Percentiles rank a stretch among this genome's conserved stretches.
These are phyloP conservation scores for Sarocladium brachiariae DNA, from an alignment of 2,329 filamentous ascomycete genomes.

Conservation along the genomic window DNA sequence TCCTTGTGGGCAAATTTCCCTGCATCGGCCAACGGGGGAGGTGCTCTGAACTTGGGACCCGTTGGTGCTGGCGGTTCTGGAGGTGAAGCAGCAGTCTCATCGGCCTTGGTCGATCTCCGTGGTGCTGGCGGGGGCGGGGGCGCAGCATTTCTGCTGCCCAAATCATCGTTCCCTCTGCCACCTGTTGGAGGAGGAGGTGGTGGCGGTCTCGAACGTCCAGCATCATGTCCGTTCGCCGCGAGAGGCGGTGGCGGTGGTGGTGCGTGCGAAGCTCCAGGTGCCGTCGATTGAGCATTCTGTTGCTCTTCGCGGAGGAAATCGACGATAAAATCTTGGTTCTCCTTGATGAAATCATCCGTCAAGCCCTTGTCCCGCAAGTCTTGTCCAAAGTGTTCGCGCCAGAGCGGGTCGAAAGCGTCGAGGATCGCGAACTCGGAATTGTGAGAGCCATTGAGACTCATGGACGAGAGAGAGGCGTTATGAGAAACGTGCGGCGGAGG, in stretches of 20 bases:
- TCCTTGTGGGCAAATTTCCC: constrained; percentile 70
- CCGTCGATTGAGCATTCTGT: constrained; percentile 23
- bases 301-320: constrained; percentile 56
- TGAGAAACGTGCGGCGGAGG: constrained; percentile 28
- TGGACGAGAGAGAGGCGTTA: constrained; percentile 34
- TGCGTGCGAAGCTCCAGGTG: constrained; percentile 8
- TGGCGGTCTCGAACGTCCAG: constrained; percentile 25
- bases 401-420: constrained; percentile 57
- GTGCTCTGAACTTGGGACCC: constrained; percentile 69
- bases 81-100: constrained; percentile 44
- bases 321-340: constrained; percentile 63
- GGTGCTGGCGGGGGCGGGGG: constrained; percentile 39
- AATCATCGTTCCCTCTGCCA: constrained; percentile 15
- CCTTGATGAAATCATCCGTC: constrained; percentile 59
- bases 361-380: constrained; percentile 56
- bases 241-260: constrained; percentile 21
- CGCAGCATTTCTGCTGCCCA: constrained; percentile 24
- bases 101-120: constrained; percentile 49
- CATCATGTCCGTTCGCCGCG: constrained; percentile 25
- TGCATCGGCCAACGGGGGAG: constrained; percentile 82
- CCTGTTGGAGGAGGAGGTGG: constrained; percentile 26
- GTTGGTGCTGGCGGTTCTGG: constrained; percentile 59
- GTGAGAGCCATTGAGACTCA: constrained; percentile 39
- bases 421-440: constrained; percentile 53
- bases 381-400: constrained; percentile 60